Evolutionary conservation across 2,329 filamentous ascomycete species (phyloP).

Genomic region (Colletotrichum theobromicola): DNA sequence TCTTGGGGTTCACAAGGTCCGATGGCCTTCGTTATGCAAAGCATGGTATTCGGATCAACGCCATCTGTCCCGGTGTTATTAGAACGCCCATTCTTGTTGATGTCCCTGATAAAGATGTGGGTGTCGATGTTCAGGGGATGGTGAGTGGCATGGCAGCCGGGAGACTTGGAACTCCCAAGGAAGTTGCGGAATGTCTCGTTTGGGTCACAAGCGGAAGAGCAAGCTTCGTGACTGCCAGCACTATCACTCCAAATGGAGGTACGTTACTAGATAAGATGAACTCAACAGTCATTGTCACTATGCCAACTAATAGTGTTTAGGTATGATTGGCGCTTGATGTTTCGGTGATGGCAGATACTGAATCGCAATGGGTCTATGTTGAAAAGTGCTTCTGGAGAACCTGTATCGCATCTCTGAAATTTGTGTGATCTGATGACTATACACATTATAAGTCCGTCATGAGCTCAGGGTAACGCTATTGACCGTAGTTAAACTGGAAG

Average conservation of each 20-base stretch:
- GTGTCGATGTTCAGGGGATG: neutral
- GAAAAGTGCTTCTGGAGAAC: neutral
- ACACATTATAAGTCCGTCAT: neutral
- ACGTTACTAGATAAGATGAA: neutral
- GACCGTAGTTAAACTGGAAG: neutral
- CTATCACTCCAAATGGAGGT: neutral
- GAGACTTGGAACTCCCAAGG: neutral
- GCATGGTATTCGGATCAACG: neutral
- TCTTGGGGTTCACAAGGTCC: neutral
- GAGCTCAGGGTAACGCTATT: neutral
- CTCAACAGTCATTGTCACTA: neutral
- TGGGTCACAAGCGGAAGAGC: neutral
- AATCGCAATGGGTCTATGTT: neutral
- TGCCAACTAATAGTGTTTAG: neutral
- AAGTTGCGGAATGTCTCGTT: neutral
- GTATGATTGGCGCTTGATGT: neutral
- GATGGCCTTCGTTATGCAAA: neutral
- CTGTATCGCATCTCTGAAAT: neutral
- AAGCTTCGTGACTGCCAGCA: neutral
- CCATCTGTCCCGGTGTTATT: neutral
- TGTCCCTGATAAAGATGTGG: neutral
- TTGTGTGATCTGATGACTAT: neutral
- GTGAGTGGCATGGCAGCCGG: neutral
- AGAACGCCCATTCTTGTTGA: neutral
- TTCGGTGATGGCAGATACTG: rapidly evolving